Conservation (phyloP, 2,329 filamentous ascomycete genomes). For the Penicillium digitatum region DNA sequence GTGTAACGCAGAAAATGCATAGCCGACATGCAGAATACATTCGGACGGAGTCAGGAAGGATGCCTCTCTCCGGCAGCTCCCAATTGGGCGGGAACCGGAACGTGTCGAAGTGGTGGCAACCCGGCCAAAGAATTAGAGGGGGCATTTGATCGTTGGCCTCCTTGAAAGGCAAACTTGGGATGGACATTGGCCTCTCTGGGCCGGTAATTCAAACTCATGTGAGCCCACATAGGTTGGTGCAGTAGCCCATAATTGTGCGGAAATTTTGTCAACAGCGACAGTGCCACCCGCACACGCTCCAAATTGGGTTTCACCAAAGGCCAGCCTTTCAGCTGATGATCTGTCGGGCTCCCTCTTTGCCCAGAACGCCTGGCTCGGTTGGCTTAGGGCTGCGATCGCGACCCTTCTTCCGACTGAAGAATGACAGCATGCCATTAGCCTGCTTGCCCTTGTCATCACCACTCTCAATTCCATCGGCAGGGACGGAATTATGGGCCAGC, state of each 20-base stretch:
- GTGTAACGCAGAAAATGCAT: constrained; percentile 3
- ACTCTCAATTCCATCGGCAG: constrained; percentile 57
- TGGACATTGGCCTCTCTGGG: not conserved
- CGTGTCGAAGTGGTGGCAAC: not conserved
- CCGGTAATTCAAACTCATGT: not conserved
- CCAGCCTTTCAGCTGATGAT: constrained; percentile 59
- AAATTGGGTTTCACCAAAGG: not conserved
- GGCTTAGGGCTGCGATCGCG: constrained; percentile 89
- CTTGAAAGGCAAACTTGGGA: not conserved
- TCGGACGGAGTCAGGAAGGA: not conserved
- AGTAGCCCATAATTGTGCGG: not conserved
- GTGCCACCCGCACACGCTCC: not conserved
- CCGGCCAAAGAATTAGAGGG: not conserved
- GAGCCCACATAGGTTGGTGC: not conserved
- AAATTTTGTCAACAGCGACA: not conserved
- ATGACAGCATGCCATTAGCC: constrained; percentile 74
- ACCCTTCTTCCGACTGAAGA: constrained; percentile 84
- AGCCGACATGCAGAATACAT: constrained; percentile 1
- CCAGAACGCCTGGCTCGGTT: constrained; percentile 85
- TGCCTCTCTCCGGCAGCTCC: not conserved
- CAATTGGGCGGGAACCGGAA: not conserved
- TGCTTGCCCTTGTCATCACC: constrained; percentile 45
- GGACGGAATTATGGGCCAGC: constrained; percentile 72
- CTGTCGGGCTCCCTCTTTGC: constrained; percentile 87
- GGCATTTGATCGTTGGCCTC: not conserved